Conservation (phyloP, 1,139 yeast genomes). For the Geotrichum cucujoidarum region DNA sequence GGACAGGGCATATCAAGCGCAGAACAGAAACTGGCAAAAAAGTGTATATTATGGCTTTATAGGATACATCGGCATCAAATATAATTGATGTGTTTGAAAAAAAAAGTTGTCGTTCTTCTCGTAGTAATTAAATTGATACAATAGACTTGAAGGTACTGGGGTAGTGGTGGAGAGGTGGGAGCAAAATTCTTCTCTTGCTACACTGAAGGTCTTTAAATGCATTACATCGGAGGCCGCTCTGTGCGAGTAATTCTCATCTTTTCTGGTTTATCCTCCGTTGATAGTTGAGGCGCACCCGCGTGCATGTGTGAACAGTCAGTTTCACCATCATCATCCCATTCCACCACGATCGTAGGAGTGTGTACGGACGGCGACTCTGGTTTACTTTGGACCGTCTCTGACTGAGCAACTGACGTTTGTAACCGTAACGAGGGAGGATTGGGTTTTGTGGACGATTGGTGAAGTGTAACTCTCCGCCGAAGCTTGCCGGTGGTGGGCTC, state of each 20-base stretch:
- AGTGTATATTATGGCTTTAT: no score
- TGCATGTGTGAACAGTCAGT: constrained; percentile 20
- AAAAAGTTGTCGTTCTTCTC: no score
- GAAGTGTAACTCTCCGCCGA: constrained; percentile 27
- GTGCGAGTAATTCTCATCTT: constrained; percentile 2
- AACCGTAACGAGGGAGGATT: neutral
- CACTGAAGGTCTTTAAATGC: no score
- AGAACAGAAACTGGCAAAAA: no score
- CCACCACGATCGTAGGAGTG: constrained; percentile 32
- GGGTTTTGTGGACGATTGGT: constrained; percentile 19
- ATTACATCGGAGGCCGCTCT: constrained; percentile 5
- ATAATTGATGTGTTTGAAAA: no score
- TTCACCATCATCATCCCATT: constrained; percentile 33
- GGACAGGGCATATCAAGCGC: no score
- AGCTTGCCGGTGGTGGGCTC: constrained; percentile 17
- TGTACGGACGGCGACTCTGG: constrained; percentile 1
- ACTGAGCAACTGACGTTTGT: neutral
- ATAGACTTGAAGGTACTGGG: no score
- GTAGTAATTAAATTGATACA: no score
- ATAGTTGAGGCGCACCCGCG: neutral
- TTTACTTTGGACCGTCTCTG: no score
- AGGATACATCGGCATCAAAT: no score
- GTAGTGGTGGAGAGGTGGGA: no score
- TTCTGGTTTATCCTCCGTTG: neutral
- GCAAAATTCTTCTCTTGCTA: no score